Base-by-base conservation (phyloP, 345 rosid species). In the Salix brachista region DNA sequence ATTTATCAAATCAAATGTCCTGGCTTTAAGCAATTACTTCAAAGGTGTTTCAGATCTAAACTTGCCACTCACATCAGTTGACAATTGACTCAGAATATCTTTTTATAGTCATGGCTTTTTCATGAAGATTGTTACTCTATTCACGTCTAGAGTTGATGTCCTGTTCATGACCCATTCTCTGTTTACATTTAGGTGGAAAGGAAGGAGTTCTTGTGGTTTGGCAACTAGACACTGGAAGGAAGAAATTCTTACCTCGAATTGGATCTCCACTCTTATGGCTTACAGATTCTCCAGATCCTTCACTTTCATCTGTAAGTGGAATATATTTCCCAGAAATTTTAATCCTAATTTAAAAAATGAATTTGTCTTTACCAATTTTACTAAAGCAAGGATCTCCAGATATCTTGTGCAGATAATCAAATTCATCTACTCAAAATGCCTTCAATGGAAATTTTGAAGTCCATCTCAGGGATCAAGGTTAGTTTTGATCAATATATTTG, bases 121-220 rank as follows among this genome's bases (percentile, higher is more conserved):
- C 21, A 26, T 65, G 39, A 12, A 56, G 56, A 58, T 30, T 65
- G 30, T 21, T 19, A 19, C 12, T 23, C 46, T 56, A 21, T 54
- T 60, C 50, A 56, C 42, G n/a, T 58, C 37, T 42, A 71, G 68
- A 46, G 70, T 19, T 10, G 14, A 69, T 69, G 30, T 65, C 36
- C 46, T 44, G 73, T 60, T 68, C 32, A 11, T 75, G 37, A 74
- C 54, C 9, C 52, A 69, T 30, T 44, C 21, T 75, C 65, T 76
- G 28, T 76, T 58, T 41, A 37, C 77, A 21, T 82, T 75, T 84
- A 93, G 99, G 99, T 81, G 99, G 99, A 75, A 90, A 86, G 73
- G 99, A 96, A 90, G 99, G 99, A 39, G 99, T 93, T 65, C 92
- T 96, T 73, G 99, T 96, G 46, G 98, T 93, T 79, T 96, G 99